Base-by-base conservation (phyloP, 306 rosid genomes). In the Lablab purpureus region DNA sequence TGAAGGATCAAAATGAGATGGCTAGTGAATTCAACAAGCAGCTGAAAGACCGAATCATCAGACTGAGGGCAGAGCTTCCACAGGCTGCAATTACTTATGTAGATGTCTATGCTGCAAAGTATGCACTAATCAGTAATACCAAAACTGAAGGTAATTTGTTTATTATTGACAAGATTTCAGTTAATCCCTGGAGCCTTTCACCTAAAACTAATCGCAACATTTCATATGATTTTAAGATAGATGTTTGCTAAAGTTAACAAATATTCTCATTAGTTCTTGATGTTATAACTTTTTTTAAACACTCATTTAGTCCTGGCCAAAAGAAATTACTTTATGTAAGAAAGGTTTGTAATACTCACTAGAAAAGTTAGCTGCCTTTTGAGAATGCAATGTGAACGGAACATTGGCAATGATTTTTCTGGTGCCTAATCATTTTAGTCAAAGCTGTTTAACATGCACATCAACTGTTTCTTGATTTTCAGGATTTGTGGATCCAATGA, bases 61-160 rank as follows among this genome's bases (percentile, higher is more conserved):
- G 86, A 78, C 92, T 94, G 17, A 88, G 90, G 77, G 75, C 90
- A 60, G 93, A 94, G 89, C 92, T 94, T 51, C 92, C 94, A 3
- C 79, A 88, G 60, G 98, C 97, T 65, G 90, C 98, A 74, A 89
- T 94, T 66, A 90, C 97, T 41, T 89, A 90, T 67, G 97, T 92
- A 8, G 97, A 94, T 85, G 88, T 73, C 77, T 88, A 85, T 70
- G 90, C 97, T 49, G 98, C 97, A 6, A 94, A 94, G 85, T 92
- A 89, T 66, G 89, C 86, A 77, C 87, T 94, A 37, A 89, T 94
- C 80, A 87, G 92, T 85, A 86, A 85, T 43, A 87, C 97, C 58
- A 92, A 90, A 41, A 84, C 75, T 2, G 89, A 92, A 90, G 98
- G 98, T 90, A 80, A 80, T 2, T 3, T 74, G 37, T 28, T 47